A percentile compares a stretch with the other conserved stretches of the same genome.
Conservation (phyloP, 352 stramenopile species). For the Halophytophthora batemanensis region DNA sequence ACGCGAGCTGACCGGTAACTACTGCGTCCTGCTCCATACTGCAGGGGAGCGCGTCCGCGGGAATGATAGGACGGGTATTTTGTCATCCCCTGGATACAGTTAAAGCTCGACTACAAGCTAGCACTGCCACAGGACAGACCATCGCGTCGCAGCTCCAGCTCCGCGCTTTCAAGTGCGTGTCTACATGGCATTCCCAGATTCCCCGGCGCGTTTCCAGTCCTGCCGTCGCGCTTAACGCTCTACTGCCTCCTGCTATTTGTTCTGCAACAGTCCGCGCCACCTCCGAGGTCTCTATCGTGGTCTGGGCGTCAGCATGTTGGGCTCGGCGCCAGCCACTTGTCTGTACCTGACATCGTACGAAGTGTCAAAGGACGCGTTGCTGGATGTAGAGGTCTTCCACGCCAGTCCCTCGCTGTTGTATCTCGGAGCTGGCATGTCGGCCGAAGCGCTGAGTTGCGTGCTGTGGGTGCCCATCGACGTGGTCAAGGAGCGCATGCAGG, state of each 20-base stretch:
- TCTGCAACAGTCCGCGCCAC: conserved; percentile 30
- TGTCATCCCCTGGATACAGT: conserved; percentile 93
- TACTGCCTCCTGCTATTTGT: neutral
- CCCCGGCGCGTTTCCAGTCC: too few relatives aligned
- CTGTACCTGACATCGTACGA: conserved; percentile 98
- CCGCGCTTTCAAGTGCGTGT: conserved; percentile 36
- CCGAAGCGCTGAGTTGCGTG: conserved; percentile 89
- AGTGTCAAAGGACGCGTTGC: conserved; percentile 63
- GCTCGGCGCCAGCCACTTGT: conserved; percentile 93
- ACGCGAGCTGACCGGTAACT: neutral
- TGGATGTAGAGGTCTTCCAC: conserved; percentile 38
- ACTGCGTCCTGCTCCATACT: neutral
- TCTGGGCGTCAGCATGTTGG: conserved; percentile 93
- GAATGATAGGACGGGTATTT: conserved; percentile 80
- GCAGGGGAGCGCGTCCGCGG: conserved; percentile 77
- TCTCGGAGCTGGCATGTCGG: conserved; percentile 66
- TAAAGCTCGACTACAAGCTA: conserved; percentile 85
- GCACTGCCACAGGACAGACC: conserved; percentile 28
- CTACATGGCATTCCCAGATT: too few relatives aligned
- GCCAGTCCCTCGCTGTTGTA: conserved; percentile 60
- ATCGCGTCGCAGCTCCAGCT: conserved; percentile 45
- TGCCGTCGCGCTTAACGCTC: neutral
- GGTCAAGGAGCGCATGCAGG: conserved; percentile 98
- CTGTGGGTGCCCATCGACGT: conserved; percentile 99
- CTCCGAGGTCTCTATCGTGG: conserved; percentile 92